Conservation (phyloP, 2,329 filamentous ascomycete species). For the Ascochyta koolunga region DNA sequence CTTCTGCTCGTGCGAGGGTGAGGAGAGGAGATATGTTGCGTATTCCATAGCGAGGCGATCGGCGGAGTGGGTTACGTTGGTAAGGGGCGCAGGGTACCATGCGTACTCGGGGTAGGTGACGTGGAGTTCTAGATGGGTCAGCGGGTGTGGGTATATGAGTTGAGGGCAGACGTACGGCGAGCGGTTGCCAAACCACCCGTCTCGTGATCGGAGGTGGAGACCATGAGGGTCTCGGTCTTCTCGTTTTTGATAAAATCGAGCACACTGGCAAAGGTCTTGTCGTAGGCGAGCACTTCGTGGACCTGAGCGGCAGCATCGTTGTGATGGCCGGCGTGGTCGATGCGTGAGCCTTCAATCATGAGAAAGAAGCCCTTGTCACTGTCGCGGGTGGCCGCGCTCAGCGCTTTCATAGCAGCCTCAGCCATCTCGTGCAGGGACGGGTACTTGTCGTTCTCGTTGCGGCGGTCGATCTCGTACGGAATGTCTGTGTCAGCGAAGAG, state of each 20-base stretch:
- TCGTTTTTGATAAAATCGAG: slow-evolving; percentile 82
- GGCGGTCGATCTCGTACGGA: slow-evolving; percentile 91
- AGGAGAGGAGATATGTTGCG: slow-evolving; percentile 60
- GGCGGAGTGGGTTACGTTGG: slow-evolving; percentile 76
- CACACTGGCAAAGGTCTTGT: slow-evolving; percentile 81
- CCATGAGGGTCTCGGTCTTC: slow-evolving; percentile 76
- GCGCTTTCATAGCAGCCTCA: slow-evolving; percentile 75
- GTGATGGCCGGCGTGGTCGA: slow-evolving; percentile 85
- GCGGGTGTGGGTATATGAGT: neutral
- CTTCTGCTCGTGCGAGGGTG: slow-evolving; percentile 39
- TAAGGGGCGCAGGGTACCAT: slow-evolving; percentile 84
- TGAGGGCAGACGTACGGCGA: slow-evolving; percentile 63
- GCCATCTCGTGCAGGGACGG: slow-evolving; percentile 94
- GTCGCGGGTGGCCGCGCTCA: slow-evolving; percentile 80
- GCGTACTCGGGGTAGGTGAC: slow-evolving; percentile 68
- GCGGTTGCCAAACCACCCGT: slow-evolving; percentile 88
- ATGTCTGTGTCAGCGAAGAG: slow-evolving; percentile 84
- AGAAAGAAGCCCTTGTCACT: slow-evolving; percentile 95
- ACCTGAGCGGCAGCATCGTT: slow-evolving; percentile 63
- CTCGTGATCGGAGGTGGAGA: slow-evolving; percentile 94
- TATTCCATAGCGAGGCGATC: slow-evolving; percentile 73
- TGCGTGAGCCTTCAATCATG: slow-evolving; percentile 96
- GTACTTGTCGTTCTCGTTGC: slow-evolving; percentile 77
- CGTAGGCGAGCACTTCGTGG: slow-evolving; percentile 93
- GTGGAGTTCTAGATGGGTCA: slow-evolving; percentile 58